These are phyloP conservation scores for Cladorrhinum sp. DNA, from an alignment of 2,329 filamentous ascomycete genomes.

Conservation along the genomic window DNA sequence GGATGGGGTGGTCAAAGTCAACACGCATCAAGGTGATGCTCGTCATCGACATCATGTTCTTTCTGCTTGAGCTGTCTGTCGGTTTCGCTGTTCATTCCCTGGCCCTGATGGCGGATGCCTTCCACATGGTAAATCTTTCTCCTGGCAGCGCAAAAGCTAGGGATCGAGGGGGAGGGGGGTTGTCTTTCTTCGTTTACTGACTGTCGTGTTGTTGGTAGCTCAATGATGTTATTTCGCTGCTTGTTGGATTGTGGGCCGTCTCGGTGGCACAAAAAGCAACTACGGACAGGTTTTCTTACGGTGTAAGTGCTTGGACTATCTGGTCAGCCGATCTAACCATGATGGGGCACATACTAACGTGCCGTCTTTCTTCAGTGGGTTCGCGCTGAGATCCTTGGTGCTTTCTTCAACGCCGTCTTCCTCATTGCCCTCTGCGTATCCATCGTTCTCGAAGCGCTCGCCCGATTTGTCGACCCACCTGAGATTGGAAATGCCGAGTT, in stretches of 20 bases:
- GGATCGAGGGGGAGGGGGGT: not conserved
- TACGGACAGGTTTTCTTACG: constrained; percentile 92
- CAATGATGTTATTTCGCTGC: constrained; percentile 94
- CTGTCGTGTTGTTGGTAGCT: constrained; percentile 51
- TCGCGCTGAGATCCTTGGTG: constrained; percentile 92
- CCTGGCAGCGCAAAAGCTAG: not conserved
- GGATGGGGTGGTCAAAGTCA: constrained; percentile 87
- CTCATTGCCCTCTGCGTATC: constrained; percentile 93
- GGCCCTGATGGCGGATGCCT: constrained; percentile 91
- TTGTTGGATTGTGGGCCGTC: constrained; percentile 93
- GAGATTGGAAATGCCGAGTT: constrained; percentile 80
- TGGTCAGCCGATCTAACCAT: no score
- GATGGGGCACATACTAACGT: constrained; percentile 4
- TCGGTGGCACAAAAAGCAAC: constrained; percentile 79
- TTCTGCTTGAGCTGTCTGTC: constrained; percentile 80
- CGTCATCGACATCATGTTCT: constrained; percentile 84
- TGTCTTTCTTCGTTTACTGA: constrained; percentile 18
- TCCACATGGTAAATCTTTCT: constrained; percentile 76
- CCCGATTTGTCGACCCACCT: constrained; percentile 87
- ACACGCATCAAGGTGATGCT: constrained; percentile 91
- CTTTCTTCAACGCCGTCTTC: constrained; percentile 96
- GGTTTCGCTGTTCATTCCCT: constrained; percentile 88
- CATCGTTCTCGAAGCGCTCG: constrained; percentile 92
- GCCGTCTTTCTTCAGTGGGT: constrained; percentile 65
- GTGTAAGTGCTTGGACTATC: constrained; percentile 64